Percentiles rank a stretch among this genome's conserved stretches.
Evolutionary conservation across 2,329 filamentous ascomycete genomes (phyloP).

Genomic region (Alternaria triticimaculans): DNA sequence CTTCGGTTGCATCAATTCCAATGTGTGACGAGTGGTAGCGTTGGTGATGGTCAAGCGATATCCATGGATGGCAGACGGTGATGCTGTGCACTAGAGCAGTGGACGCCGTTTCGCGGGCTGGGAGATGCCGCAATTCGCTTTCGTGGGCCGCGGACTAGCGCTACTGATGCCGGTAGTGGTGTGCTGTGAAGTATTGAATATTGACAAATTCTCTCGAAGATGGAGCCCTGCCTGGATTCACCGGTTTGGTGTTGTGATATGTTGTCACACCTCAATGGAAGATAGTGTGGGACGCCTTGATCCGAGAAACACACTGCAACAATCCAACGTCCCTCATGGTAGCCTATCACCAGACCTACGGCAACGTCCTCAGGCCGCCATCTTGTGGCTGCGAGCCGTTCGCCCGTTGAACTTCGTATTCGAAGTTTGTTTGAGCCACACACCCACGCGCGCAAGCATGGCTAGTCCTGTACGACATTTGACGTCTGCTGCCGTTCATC

Average conservation of each 20-base stretch:
- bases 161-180: not conserved
- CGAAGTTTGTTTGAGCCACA: constrained; percentile 4
- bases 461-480: constrained; percentile 8
- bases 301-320: not conserved
- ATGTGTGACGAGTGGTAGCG: constrained; percentile 5
- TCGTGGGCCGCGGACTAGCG: constrained; percentile 2
- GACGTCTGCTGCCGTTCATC: constrained; percentile 1
- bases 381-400: constrained; percentile 8
- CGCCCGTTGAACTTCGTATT: not conserved
- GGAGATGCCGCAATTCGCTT: constrained; percentile 1
- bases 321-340: not conserved
- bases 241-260: not conserved
- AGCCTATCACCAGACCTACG: not conserved
- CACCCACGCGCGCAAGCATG: not conserved
- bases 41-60: constrained; percentile 2
- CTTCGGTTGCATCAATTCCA: constrained; percentile 2
- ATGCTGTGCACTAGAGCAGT: constrained; percentile 4
- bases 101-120: constrained; percentile 6
- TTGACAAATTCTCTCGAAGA: not conserved
- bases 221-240: not conserved
- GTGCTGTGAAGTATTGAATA: not conserved
- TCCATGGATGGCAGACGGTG: not conserved
- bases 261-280: not conserved
- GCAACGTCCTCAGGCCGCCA: not conserved
- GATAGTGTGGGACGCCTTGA: not conserved